Base-by-base conservation (phyloP, 2,329 filamentous ascomycete genomes). In the Alternaria burnsii region DNA sequence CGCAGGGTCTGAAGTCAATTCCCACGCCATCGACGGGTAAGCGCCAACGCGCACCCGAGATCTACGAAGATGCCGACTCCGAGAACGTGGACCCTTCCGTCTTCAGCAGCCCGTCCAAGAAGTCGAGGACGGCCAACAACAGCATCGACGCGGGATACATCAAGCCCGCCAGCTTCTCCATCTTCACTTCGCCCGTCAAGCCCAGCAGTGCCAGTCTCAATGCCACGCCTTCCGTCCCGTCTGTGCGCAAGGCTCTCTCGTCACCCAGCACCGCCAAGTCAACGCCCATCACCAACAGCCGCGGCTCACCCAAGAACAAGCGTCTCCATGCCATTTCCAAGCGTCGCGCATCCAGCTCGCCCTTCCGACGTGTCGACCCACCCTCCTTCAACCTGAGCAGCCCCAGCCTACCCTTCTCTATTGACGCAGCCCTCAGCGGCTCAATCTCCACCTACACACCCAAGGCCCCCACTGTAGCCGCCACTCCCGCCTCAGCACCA, bases 351-450 rank as follows among this genome's bases (percentile, higher is more conserved):
- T 86, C 85, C 16, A 71, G 61, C 67, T 85, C 84, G n/a, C 84
- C 87, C 6, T 88, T 89, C 77, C 82, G 86, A 44, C 91, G 92
- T 47, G 83, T 94, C 55, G 90, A 94, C 67, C 89, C 91, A 1
- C 89, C 91, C 2, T 79, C 85, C 14, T 89, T 89, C 75, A 79
- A 80, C 81, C 62, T 82, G 55, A 74, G 80, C 58, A 80, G 79
- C 32, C 74, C 78, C 9, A 71, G 71, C 5, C 76, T 90, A 4
- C 91, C 92, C 0, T 96, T 97, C 79, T 94, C 91, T 54, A 88
- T 97, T 61, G 91, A 95, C 74, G 91, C 92, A 24, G 94, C 93
- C 4, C 86, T 96, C 65, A 91, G 87, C 76, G 91, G 91, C 51
- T 93, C 91, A 28, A 87, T 94, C 55, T 82, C 89, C 6, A 84